Percentiles rank a stretch among this genome's conserved stretches.
Conservation (phyloP, 2,329 filamentous ascomycete genomes). For the Fusarium sp. region DNA sequence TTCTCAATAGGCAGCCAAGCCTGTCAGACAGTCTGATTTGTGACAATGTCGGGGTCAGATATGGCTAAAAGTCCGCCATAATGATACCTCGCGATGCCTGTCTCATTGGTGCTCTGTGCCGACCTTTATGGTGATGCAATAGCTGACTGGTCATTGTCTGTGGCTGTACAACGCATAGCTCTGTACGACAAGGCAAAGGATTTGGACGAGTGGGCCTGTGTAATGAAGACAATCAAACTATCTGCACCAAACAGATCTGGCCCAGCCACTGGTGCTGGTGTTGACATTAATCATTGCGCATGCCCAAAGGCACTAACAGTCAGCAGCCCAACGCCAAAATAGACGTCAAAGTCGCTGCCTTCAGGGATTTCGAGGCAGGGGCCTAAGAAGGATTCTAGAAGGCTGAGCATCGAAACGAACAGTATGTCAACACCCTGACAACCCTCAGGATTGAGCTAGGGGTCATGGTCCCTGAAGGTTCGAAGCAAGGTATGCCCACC, state of each 20-base stretch:
- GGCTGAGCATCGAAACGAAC: conserved; percentile 34
- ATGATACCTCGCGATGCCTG: conserved; percentile 7
- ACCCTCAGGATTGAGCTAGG: conserved; percentile 25
- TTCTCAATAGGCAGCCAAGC: conserved; percentile 4
- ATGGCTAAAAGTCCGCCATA: conserved; percentile 18
- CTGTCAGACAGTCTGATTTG: conserved; percentile 25
- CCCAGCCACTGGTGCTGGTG: conserved; percentile 24
- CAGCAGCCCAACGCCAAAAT: conserved; percentile 29
- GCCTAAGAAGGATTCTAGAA: conserved; percentile 45
- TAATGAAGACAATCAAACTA: conserved; percentile 32
- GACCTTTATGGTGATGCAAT: conserved; percentile 22
- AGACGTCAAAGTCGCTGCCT: conserved; percentile 23
- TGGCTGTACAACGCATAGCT: conserved; percentile 4
- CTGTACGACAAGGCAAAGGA: conserved; percentile 16
- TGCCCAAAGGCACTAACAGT: conserved; percentile 20
- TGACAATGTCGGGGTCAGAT: conserved; percentile 19
- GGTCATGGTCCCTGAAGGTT: conserved; percentile 18
- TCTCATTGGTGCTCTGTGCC: conserved; percentile 13
- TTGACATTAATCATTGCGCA: conserved; percentile 28
- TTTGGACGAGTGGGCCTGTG: conserved; percentile 26
- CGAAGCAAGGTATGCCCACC: conserved; percentile 15
- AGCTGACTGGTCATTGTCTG: conserved; percentile 26
- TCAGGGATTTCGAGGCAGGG: conserved; percentile 35
- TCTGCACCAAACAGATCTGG: conserved; percentile 9
- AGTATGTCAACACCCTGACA: conserved; percentile 2